Evolutionary conservation across 1,139 yeast species (phyloP).

Genomic region (Yamadazyma jaroonii): DNA sequence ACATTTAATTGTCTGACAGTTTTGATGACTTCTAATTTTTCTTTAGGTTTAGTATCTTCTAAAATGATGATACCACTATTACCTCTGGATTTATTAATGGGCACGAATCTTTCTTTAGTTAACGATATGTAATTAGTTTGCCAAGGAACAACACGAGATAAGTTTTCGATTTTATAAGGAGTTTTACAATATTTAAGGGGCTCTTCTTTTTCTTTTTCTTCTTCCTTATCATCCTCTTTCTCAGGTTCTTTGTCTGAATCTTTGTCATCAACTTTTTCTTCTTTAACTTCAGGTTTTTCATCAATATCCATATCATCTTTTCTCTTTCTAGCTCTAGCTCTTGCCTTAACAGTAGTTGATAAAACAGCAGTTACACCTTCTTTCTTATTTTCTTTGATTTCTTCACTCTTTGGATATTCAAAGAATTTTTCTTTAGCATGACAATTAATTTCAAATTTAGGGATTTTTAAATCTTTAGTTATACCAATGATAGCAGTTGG

Average conservation of each 20-base stretch:
- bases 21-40: constrained; percentile 66
- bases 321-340: constrained; percentile 82
- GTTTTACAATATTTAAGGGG: constrained; percentile 48
- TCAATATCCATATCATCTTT: constrained; percentile 38
- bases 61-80: constrained; percentile 80
- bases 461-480: constrained; percentile 77
- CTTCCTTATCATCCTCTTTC: constrained; percentile 13
- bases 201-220: constrained; percentile 22
- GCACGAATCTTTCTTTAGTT: constrained; percentile 72
- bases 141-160: constrained; percentile 88
- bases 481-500: constrained; percentile 93
- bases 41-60: constrained; percentile 66
- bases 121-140: constrained; percentile 85
- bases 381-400: constrained; percentile 75
- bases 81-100: constrained; percentile 79
- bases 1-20: constrained; percentile 82
- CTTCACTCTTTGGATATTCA: constrained; percentile 86
- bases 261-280: constrained; percentile 26
- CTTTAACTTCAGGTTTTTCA: constrained; percentile 33
- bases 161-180: constrained; percentile 69
- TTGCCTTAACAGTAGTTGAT: constrained; percentile 90
- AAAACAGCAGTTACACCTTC: constrained; percentile 92
- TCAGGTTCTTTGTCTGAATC: constrained; percentile 12
- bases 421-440: constrained; percentile 78
- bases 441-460: constrained; percentile 78